Evolutionary conservation across 2,329 filamentous ascomycete genomes (phyloP).

Genomic region (Tolypocladium album): DNA sequence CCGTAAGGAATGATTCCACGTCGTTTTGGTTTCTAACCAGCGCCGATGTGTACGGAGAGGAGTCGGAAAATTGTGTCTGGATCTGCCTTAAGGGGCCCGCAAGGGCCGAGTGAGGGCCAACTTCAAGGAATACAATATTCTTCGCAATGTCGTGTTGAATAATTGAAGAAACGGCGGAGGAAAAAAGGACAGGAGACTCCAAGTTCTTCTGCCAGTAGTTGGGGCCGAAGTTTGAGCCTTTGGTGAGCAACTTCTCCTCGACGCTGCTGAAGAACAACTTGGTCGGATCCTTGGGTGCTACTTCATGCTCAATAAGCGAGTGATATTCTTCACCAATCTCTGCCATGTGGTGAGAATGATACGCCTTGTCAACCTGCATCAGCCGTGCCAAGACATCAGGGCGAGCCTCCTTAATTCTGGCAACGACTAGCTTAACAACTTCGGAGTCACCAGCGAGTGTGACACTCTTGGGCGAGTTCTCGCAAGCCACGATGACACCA

Average conservation of each 20-base stretch:
- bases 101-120: constrained; percentile 12
- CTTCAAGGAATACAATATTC: constrained; percentile 7
- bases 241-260: neutral
- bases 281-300: neutral
- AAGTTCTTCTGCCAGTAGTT: constrained; percentile 7
- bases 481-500: constrained; percentile 1
- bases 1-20: constrained; percentile 1
- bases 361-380: constrained; percentile 15
- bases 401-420: neutral
- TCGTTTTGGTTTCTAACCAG: constrained; percentile 4
- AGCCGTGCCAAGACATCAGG: neutral
- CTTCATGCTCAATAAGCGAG: neutral
- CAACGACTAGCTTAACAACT: neutral
- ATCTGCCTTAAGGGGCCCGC: constrained; percentile 10
- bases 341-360: constrained; percentile 17
- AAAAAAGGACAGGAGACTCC: constrained; percentile 4
- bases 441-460: constrained; percentile 5
- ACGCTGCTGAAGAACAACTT: constrained; percentile 4
- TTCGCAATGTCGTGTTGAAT: neutral
- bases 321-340: neutral
- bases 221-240: neutral
- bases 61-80: neutral
- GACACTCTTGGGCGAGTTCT: neutral
- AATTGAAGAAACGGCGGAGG: neutral
- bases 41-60: constrained; percentile 1